Percentiles rank a stretch among this genome's conserved stretches.
Evolutionary conservation across 495 filamentous ascomycete species (phyloP).

Genomic region (Podospora fimiseda): DNA sequence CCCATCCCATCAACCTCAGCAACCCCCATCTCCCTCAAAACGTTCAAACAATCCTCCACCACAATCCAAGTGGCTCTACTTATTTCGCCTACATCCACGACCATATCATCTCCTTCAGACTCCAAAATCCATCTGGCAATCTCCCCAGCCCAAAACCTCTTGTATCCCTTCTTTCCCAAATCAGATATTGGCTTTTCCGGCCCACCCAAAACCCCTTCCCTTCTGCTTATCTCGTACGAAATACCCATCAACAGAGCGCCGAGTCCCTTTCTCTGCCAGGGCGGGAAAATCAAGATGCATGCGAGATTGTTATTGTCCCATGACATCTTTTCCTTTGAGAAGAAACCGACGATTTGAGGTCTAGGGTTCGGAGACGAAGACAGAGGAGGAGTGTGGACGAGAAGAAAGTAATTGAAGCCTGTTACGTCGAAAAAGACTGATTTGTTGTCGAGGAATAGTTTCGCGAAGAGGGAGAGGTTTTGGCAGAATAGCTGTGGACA

Average conservation of each 20-base stretch:
- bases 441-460: conserved; percentile 96
- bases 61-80: conserved; percentile 65
- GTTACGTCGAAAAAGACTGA: conserved; percentile 96
- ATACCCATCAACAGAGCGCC: conserved; percentile 88
- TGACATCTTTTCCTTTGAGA: conserved; percentile 95
- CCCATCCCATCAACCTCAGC: conserved; percentile 52
- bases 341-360: conserved; percentile 79
- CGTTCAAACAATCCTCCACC: conserved; percentile 73
- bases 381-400: conserved; percentile 56
- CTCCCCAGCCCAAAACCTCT: conserved; percentile 75
- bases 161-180: conserved; percentile 72
- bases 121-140: conserved; percentile 56
- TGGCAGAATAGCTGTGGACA: conserved; percentile 92
- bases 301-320: conserved; percentile 99
- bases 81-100: conserved; percentile 36
- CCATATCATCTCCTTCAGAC: conserved; percentile 16
- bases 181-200: conserved; percentile 91
- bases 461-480: conserved; percentile 94
- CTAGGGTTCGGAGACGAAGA: conserved; percentile 11
- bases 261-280: conserved; percentile 84
- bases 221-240: conserved; percentile 83
- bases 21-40: conserved; percentile 71
- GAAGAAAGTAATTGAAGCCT: conserved; percentile 91
- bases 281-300: conserved; percentile 93
- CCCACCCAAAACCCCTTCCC: conserved; percentile 79